These are phyloP conservation scores for Candida silvatica DNA, from an alignment of 805 yeast species.

Conservation along the genomic window DNA sequence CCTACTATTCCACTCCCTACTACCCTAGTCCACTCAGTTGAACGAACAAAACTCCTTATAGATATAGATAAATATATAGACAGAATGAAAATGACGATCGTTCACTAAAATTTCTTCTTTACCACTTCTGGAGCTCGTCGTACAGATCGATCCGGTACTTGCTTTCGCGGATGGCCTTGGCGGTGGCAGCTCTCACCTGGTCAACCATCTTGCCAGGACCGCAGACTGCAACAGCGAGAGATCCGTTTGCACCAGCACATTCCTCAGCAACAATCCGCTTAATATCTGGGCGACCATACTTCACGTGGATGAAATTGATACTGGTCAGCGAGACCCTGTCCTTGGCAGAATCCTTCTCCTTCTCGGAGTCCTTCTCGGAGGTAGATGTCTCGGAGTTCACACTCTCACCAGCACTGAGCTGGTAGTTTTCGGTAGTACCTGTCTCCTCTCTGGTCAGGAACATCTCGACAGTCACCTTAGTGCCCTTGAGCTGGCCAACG, in stretches of 20 bases:
- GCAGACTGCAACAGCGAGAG: constrained; percentile 35
- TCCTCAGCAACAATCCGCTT: neutral
- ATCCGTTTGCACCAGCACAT: constrained; percentile 3
- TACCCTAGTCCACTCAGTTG: no score
- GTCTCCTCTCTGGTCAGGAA: constrained; percentile 29
- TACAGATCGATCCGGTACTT: constrained; percentile 53
- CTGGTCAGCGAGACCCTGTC: no score
- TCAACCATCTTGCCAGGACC: constrained; percentile 43
- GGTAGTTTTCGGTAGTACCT: no score
- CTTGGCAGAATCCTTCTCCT: neutral
- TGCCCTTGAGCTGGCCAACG: constrained; percentile 18
- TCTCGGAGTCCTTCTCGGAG: neutral
- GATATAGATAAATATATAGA: no score
- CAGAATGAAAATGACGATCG: no score
- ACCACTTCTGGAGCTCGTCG: constrained; percentile 76
- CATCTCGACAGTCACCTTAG: constrained; percentile 22
- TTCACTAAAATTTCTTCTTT: constrained; percentile 1
- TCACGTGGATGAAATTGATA: constrained; percentile 1
- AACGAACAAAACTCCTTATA: no score
- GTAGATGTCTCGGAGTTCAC: neutral
- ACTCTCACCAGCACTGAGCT: neutral
- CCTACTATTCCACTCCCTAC: no score
- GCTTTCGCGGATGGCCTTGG: constrained; percentile 29
- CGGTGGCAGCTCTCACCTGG: constrained; percentile 39
- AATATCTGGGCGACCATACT: constrained; percentile 4